Evolutionary conservation across 2,329 filamentous ascomycete species (phyloP), one percentile per base, ranked within the genome.

Genomic region (Ambrosiella cleistominuta): DNA sequence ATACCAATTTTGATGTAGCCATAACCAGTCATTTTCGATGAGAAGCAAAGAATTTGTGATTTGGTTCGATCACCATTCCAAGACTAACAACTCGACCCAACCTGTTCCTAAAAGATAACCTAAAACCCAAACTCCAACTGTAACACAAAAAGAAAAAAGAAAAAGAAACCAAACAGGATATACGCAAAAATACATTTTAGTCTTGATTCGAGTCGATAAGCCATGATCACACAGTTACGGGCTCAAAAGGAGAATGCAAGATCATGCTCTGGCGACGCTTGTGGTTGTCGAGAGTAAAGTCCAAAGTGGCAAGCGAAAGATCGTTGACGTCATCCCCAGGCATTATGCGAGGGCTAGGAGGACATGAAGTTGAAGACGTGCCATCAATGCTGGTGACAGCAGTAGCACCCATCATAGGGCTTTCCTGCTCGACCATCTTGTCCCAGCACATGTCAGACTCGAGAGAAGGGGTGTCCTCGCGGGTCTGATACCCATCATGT

Each of bases 221-320:
- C 27, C 38, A 19, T 7, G 6, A 17, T 19, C 15, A 55, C 39
- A 56, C 40, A 19, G n/a, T 9, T 42, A 44, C 54, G n/a, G 39
- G 45, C 15, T 57, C 42, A n/a, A 51, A 9, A 17, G 54, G 47
- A 15, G 58, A 37, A 42, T 54, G 38, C n/a, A 56, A 39, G 40
- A 56, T 50, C 38, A 61, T 50, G 40, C 59, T 61, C 36, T 61
- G 59, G 19, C 59, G 59, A 39, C 56, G 59, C 19, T 57, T 49
- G n/a, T 56, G 53, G 27, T n/a, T 35, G 44, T 36, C 19, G 8
- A 60, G 44, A 12, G 17, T 19, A 13, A 50, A 35, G 44, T 38
- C 50, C 3, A 59, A 39, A 50, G 53, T 38, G n/a, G 44, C 39
- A 37, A 49, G 38, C 17, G 53, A n/a, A 8, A 47, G 3, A 9